Evolutionary conservation across 2,329 filamentous ascomycete genomes (phyloP).

Genomic region (Phoma sp.): DNA sequence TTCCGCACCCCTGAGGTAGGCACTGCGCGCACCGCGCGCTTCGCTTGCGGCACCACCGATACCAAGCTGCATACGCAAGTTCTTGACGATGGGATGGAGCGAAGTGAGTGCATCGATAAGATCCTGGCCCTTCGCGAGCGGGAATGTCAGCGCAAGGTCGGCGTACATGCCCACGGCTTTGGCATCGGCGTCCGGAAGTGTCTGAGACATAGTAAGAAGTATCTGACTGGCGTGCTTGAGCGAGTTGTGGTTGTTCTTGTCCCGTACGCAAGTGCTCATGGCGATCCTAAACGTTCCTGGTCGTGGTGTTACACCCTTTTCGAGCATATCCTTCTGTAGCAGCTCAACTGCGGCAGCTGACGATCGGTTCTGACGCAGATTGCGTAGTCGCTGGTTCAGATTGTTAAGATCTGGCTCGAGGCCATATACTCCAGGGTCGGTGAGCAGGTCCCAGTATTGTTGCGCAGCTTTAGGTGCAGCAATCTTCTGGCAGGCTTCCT

Average conservation of each 20-base stretch:
- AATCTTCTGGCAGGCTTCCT: conserved; percentile 68
- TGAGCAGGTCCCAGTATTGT: conserved; percentile 80
- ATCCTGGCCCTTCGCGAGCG: conserved; percentile 38
- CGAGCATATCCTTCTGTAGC: conserved; percentile 53
- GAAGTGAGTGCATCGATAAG: conserved; percentile 36
- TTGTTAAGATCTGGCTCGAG: conserved; percentile 76
- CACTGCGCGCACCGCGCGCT: conserved; percentile 15
- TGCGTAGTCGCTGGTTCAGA: conserved; percentile 70
- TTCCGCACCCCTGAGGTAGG: conserved; percentile 22
- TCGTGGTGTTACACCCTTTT: conserved; percentile 35
- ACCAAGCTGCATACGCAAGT: conserved; percentile 39
- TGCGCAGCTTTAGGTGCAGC: conserved; percentile 67
- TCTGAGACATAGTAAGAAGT: conserved; percentile 55
- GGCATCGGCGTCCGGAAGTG: conserved; percentile 38
- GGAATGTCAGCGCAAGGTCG: conserved; percentile 36
- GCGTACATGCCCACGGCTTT: conserved; percentile 41
- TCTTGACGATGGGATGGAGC: conserved; percentile 34
- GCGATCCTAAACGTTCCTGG: conserved; percentile 71
- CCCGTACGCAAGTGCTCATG: conserved; percentile 74
- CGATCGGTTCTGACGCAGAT: conserved; percentile 70
- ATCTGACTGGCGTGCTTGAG: conserved; percentile 70
- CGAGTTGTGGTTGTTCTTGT: conserved; percentile 76
- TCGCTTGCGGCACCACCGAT: conserved; percentile 25
- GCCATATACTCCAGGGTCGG: conserved; percentile 57
- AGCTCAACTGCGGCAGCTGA: conserved; percentile 67